These are phyloP conservation scores for Fagus sylvatica DNA, from an alignment of 306 rosid genomes.

Conservation along the genomic window DNA sequence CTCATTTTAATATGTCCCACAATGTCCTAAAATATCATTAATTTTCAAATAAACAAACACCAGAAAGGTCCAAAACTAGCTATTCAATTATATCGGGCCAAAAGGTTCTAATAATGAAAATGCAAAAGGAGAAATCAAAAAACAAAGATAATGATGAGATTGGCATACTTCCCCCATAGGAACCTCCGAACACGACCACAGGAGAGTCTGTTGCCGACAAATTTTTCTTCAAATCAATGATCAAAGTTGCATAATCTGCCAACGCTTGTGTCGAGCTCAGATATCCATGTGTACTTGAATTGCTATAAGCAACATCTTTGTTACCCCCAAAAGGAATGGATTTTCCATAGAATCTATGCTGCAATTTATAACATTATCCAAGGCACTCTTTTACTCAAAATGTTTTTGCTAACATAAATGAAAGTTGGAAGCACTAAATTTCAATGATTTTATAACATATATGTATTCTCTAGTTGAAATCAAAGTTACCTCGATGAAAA, in stretches of 20 bases:
- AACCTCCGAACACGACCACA: slow-evolving; percentile 85
- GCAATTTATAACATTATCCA: slow-evolving; percentile 20
- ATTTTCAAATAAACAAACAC: neutral
- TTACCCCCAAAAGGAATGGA: slow-evolving; percentile 76
- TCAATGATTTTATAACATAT: too few relatives aligned
- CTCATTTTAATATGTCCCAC: neutral
- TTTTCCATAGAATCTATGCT: slow-evolving; percentile 93
- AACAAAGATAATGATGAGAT: neutral
- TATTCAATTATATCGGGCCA: neutral
- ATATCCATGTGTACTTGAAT: slow-evolving; percentile 63
- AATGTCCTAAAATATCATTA: neutral
- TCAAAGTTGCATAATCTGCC: slow-evolving; percentile 85
- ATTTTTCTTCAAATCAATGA: slow-evolving; percentile 64
- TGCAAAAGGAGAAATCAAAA: neutral
- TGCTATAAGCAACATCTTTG: slow-evolving; percentile 42
- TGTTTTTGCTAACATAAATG: too few relatives aligned
- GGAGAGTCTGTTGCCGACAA: slow-evolving; percentile 65
- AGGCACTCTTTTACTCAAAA: neutral
- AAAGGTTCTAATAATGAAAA: neutral
- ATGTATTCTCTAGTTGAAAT: neutral
- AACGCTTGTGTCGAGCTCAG: slow-evolving; percentile 77
- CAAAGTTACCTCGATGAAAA: slow-evolving; percentile 74
- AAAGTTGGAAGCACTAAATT: too few relatives aligned
- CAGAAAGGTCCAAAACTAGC: slow-evolving; percentile 1
- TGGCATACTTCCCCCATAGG: slow-evolving; percentile 86